Conservation (phyloP, 2,329 filamentous ascomycete genomes). For the Parafenestella ontariensis region DNA sequence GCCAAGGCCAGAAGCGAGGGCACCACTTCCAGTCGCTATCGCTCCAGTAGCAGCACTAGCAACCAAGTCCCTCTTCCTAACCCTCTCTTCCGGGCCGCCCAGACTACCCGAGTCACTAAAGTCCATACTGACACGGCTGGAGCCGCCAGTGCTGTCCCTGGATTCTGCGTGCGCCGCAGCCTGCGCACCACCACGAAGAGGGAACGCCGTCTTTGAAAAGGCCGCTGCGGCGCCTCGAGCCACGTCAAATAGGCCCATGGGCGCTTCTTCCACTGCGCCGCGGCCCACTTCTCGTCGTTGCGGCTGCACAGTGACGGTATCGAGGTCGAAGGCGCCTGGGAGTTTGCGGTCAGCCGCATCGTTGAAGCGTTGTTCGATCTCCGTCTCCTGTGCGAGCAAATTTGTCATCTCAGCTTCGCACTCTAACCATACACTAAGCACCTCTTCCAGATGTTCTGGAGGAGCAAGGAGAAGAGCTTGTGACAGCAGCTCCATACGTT, state of each 20-base stretch:
- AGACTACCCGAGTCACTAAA: constrained; percentile 49
- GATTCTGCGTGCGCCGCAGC: constrained; percentile 11
- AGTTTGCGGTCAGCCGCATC: constrained; percentile 65
- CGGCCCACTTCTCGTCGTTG: constrained; percentile 50
- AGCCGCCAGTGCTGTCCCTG: constrained; percentile 8
- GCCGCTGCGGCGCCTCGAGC: constrained; percentile 58
- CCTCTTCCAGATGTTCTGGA: constrained; percentile 72
- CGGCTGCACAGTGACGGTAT: constrained; percentile 44
- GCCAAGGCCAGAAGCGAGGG: constrained; percentile 67
- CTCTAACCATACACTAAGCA: constrained; percentile 75
- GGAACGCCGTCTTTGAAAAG: constrained; percentile 57
- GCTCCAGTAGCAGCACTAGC: constrained; percentile 69
- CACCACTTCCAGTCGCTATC: constrained; percentile 66
- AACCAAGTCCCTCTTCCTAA: constrained; percentile 76
- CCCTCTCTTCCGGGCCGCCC: constrained; percentile 47
- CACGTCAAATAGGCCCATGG: constrained; percentile 62
- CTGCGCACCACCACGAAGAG: constrained; percentile 40
- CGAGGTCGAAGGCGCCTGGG: constrained; percentile 55
- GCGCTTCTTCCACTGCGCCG: constrained; percentile 55
- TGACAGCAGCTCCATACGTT: constrained; percentile 80
- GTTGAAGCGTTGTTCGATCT: constrained; percentile 74
- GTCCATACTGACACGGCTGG: constrained; percentile 36
- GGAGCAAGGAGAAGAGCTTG: constrained; percentile 79
- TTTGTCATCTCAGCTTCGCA: constrained; percentile 79
- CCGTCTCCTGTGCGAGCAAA: constrained; percentile 70